Conservation (phyloP, 345 rosid species). For the Moricandia moricandioides region DNA sequence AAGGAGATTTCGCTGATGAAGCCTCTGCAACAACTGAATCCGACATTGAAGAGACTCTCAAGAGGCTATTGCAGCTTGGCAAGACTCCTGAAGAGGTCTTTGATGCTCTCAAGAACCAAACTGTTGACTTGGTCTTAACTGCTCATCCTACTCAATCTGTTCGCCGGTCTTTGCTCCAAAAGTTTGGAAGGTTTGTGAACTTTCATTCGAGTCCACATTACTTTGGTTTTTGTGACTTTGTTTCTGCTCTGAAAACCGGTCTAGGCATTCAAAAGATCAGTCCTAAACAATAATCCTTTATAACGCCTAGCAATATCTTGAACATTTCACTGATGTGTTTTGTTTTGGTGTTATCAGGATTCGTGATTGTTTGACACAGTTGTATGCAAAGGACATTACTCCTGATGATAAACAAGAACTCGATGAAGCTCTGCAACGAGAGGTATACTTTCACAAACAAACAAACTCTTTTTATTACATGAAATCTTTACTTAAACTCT, state of each 20-base stretch:
- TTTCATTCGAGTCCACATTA: neutral
- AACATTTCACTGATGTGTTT: slow-evolving; percentile 19
- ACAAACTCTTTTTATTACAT: neutral
- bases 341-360: slow-evolving; percentile 48
- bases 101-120: slow-evolving; percentile 94
- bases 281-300: too few species aligned
- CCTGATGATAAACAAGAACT: slow-evolving; percentile 99
- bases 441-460: slow-evolving; percentile 43
- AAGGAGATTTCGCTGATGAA: slow-evolving; percentile 86
- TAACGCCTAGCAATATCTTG: too few species aligned
- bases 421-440: slow-evolving; percentile 95
- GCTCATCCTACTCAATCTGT: slow-evolving; percentile 99
- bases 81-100: slow-evolving; percentile 90
- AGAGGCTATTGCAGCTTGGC: slow-evolving; percentile 77
- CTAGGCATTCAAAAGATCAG: too few species aligned
- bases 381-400: slow-evolving; percentile 91
- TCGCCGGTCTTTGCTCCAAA: slow-evolving; percentile 92
- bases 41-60: slow-evolving; percentile 88
- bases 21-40: slow-evolving; percentile 83
- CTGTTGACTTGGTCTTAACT: slow-evolving; percentile 90
- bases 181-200: slow-evolving; percentile 76
- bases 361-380: slow-evolving; percentile 77
- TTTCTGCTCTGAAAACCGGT: neutral
- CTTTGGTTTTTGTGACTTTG: neutral
- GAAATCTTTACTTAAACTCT: neutral